Conservation (phyloP, 139 green algal species). For the Deuterostichococcus epilithicus region DNA sequence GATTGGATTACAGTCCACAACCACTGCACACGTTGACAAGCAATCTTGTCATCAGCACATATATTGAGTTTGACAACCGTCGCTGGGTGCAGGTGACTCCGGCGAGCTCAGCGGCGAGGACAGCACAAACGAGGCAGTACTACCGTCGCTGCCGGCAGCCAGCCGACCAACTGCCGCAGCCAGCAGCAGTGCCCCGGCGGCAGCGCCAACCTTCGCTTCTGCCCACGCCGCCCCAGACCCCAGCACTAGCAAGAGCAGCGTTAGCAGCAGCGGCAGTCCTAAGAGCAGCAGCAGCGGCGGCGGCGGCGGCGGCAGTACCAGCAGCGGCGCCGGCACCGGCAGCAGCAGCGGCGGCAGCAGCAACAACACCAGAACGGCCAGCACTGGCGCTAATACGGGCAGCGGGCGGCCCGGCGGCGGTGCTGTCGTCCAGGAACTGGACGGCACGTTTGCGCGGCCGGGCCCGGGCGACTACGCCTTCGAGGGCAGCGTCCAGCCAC, state of each 20-base stretch:
- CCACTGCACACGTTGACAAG: background rate
- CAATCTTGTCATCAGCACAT: background rate
- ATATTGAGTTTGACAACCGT: background rate
- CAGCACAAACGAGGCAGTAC: background rate
- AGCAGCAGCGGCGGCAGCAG: background rate
- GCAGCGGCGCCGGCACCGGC: background rate
- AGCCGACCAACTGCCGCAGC: background rate
- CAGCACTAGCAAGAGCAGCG: background rate
- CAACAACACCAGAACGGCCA: background rate
- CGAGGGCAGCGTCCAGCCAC: background rate
- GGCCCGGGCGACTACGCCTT: background rate
- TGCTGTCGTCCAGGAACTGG: too few species aligned
- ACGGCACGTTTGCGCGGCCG: background rate
- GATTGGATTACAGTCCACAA: background rate
- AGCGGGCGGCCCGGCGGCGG: too few species aligned
- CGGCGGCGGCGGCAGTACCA: background rate
- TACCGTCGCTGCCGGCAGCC: background rate
- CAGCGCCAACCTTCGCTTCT: too few species aligned
- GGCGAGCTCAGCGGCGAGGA: background rate
- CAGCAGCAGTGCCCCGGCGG: too few species aligned
- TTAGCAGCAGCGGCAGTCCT: background rate
- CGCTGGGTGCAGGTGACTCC: background rate
- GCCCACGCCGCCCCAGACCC: too few species aligned
- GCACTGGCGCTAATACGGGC: too few species aligned
- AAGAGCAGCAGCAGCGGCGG: background rate